These are phyloP conservation scores for Colletotrichum trifolii DNA, from an alignment of 2,329 filamentous ascomycete genomes.

Conservation along the genomic window DNA sequence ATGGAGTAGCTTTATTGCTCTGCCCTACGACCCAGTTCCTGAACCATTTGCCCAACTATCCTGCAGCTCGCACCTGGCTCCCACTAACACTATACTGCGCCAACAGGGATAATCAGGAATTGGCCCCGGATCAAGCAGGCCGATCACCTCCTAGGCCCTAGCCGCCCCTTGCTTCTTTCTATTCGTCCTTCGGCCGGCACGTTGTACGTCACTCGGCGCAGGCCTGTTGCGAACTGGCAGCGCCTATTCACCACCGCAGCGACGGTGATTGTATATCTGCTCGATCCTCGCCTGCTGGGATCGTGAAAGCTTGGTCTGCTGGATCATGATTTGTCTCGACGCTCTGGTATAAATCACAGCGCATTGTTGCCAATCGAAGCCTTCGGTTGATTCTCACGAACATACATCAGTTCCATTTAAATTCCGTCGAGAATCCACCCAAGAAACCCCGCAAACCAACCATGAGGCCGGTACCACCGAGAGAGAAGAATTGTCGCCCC, in stretches of 20 bases:
- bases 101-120: conserved; percentile 37
- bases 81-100: conserved; percentile 34
- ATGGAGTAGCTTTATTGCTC: conserved; percentile 15
- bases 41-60: conserved; percentile 23
- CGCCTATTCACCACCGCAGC: conserved; percentile 12
- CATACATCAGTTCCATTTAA: conserved; percentile 3
- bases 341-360: conserved; percentile 5
- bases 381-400: conserved; percentile 1
- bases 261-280: conserved; percentile 27
- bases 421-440: background rate
- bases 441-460: background rate
- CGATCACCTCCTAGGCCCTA: conserved; percentile 29
- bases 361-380: background rate
- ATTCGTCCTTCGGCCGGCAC: conserved; percentile 22
- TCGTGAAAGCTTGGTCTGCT: conserved; percentile 19
- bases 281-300: conserved; percentile 8
- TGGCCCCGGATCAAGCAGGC: conserved; percentile 34
- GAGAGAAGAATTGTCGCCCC: conserved; percentile 10
- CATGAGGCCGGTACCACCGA: conserved; percentile 25
- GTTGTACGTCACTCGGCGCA: conserved; percentile 35
- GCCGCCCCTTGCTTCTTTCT: conserved; percentile 18
- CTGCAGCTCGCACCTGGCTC: conserved; percentile 25
- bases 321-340: conserved; percentile 23
- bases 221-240: conserved; percentile 28
- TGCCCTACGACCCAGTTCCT: conserved; percentile 33